Percentiles rank a stretch among this genome's conserved stretches.
phyloP scores from a whole-genome alignment of 176 grass and related monocot genomes.

The Juncus effusus region DNA sequence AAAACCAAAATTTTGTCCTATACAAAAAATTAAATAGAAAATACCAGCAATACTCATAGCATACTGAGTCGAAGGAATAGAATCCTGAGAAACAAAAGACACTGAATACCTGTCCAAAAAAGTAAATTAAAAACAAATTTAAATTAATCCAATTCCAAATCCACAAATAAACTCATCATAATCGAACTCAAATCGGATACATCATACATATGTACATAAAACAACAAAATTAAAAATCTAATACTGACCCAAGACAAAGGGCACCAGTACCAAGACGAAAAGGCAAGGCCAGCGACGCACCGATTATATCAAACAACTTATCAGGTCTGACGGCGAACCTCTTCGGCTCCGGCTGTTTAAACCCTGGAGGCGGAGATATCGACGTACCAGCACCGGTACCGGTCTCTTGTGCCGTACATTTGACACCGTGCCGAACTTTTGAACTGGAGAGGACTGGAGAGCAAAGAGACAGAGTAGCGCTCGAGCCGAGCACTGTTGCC shows the following conservation, averaged over 20 bases:
- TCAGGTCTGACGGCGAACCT: conserved; percentile 51
- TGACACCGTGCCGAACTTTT: conserved; percentile 15
- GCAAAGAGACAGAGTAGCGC: background rate
- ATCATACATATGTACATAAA: background rate
- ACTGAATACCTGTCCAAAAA: conserved; percentile 50
- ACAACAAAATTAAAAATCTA: background rate
- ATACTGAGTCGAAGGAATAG: conserved; percentile 62
- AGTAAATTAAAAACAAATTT: background rate
- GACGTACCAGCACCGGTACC: background rate
- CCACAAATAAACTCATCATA: background rate
- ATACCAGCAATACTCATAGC: conserved; percentile 66
- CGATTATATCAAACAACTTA: conserved; percentile 48
- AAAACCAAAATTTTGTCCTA: background rate
- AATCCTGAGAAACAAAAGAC: conserved; percentile 50
- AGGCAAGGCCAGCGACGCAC: conserved; percentile 62
- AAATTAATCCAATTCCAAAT: background rate
- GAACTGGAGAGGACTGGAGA: conserved; percentile 13
- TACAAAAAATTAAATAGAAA: background rate
- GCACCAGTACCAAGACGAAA: conserved; percentile 75
- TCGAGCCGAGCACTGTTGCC: conserved; percentile 17
- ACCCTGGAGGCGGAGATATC: conserved; percentile 44
- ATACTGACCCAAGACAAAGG: conserved; percentile 57
- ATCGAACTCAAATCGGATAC: background rate
- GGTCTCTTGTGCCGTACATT: conserved; percentile 10
- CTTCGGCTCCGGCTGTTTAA: conserved; percentile 68